Base-by-base conservation (phyloP, 139 green algal genomes). In the Coccomyxa sp. region DNA sequence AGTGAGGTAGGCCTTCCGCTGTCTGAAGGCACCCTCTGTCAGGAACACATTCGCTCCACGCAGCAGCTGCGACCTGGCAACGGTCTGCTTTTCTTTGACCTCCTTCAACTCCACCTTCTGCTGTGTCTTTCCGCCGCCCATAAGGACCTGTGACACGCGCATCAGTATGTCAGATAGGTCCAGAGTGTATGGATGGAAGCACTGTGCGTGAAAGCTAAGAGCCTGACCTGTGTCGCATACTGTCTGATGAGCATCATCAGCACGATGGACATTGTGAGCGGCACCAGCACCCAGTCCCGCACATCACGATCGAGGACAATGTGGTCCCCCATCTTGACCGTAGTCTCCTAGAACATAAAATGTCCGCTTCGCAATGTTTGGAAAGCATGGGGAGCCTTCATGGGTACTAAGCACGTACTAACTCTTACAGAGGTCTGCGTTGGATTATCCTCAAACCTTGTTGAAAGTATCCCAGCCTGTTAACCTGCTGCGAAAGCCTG, bases 191-290 rank as follows among this genome's bases (percentile, higher is more conserved):
- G n/a, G n/a, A n/a, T n/a, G n/a, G n/a, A n/a, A n/a, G n/a, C n/a
- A n/a, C n/a, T 78, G 39, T 70, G 39, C 16, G 44, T 36, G 39
- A 0, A 24, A 69, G n/a, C 8, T n/a, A 7, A 69, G n/a, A 31
- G 33, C 14, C 33, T n/a, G 44, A 90, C 87, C 78, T 86, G 64
- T n/a, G 79, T 78, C 27, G 85, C 89, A 68, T 96, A 98, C 80
- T 98, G 94, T 38, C 91, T 88, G 39, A 98, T 68, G 33, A 98
- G 79, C 86, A 95, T 95, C 90, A 98, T 96, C 1, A 98, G 83
- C 6, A 96, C 74, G 31, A 98, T 94, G 69, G 87, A 89, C 0
- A 93, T 29, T 2, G 94, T 97, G 10, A 98, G 83, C 1, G 94
- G 94, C 27, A 98, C 88, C 39, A 98, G 90, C 27, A 98, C 93